These are phyloP conservation scores for Pestalotiopsis fici DNA, from an alignment of 2,329 filamentous ascomycete genomes.

Conservation along the genomic window DNA sequence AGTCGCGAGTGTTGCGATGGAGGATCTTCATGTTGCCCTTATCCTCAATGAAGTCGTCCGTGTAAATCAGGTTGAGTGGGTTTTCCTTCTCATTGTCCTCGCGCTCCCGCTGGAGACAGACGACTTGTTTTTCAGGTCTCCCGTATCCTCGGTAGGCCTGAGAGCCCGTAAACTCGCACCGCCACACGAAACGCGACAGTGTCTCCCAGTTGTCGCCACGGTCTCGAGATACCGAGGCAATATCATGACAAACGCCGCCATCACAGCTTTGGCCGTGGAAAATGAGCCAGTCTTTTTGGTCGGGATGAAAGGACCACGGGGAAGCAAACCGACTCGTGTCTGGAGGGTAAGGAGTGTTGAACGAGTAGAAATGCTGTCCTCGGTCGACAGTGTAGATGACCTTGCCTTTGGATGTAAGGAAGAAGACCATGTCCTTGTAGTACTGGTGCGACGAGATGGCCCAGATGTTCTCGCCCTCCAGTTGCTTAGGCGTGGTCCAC, in stretches of 20 bases:
- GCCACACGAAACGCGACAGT: conserved; percentile 71
- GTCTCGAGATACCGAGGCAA: conserved; percentile 77
- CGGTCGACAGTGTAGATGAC: conserved; percentile 83
- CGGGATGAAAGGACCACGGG: conserved; percentile 78
- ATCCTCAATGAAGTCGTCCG: conserved; percentile 74
- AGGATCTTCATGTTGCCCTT: conserved; percentile 60
- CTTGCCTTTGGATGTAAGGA: conserved; percentile 67
- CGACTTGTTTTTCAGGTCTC: conserved; percentile 48
- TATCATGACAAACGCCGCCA: conserved; percentile 61
- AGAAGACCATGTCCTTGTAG: conserved; percentile 83
- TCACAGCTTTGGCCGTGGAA: conserved; percentile 79
- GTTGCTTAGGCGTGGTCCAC: conserved; percentile 66
- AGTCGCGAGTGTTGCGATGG: conserved; percentile 70
- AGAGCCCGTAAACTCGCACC: conserved; percentile 84
- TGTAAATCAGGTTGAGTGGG: conserved; percentile 71
- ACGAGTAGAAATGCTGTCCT: conserved; percentile 71
- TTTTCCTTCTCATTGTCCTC: conserved; percentile 66
- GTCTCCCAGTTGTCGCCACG: conserved; percentile 80
- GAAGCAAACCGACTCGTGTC: conserved; percentile 33
- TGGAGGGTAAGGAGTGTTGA: conserved; percentile 65
- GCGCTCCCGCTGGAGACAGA: conserved; percentile 63
- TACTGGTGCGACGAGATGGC: conserved; percentile 77
- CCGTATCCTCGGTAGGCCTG: conserved; percentile 53
- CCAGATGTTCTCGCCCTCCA: conserved; percentile 69
- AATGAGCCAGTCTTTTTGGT: conserved; percentile 85